Evolutionary conservation across 139 green algal species (phyloP), one percentile per base, ranked within the genome.

Genomic region (Spirogloea muscicola): DNA sequence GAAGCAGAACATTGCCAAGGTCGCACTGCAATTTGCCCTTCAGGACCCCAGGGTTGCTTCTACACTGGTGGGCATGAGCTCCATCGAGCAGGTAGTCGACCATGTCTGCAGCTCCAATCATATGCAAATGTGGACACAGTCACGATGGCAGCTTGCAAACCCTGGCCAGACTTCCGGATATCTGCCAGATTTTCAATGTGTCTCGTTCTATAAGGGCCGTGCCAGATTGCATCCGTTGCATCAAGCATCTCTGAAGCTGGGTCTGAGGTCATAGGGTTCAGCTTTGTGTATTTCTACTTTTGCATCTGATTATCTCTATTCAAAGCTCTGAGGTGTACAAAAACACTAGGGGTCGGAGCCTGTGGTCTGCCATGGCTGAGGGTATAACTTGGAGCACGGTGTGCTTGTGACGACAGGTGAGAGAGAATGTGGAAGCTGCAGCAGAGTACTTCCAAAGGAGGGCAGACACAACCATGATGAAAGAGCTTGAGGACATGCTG

Each of bases 61-160:
- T 6, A 90, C 82, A 5, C 84, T 97, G 1, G 87, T 97, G 10
- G 91, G 92, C 63, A 91, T 96, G 84, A 73, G 60, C 55, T 89
- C 64, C 7, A 42, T n/a, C 1, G 71, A 87, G 13, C 55, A 89
- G 70, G 90, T 96, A 60, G 62, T 60, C 0, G 27, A 58, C 0
- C 95, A 96, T 66, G 78, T 92, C 27, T 1, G 60, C 5, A 7
- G n/a, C 16, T 5, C n/a, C 3, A 9, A 34, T 33, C 43, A 51
- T 13, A 25, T 51, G 43, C 13, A 51, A 10, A 51, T 51, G 13
- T 13, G 40, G 6, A 62, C 52, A 9, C 52, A 21, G 52, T 33
- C 9, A 31, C 7, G 29, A 25, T 10, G 43, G 4, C 60, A 5
- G 34, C 33, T 46, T 65, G 29, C 13, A 65, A 36, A 16, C 57